phyloP scores from a whole-genome alignment of 345 rosid species.

The Moricandia arvensis region DNA sequence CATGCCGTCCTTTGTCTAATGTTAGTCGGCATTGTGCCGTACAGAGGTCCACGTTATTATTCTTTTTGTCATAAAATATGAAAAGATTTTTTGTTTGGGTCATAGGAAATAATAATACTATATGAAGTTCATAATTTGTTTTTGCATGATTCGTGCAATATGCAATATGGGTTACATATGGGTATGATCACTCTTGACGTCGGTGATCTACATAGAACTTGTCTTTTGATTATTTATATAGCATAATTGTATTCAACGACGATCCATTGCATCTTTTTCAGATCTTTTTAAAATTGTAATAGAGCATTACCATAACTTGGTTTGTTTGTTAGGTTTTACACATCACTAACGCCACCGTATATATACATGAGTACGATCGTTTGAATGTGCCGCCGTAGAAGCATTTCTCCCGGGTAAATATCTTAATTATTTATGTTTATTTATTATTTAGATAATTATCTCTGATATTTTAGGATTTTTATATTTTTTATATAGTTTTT shows the following conservation, averaged over 20 bases:
- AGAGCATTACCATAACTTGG: neutral
- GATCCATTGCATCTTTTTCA: constrained; percentile 4
- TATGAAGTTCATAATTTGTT: constrained; percentile 17
- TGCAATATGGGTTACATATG: constrained; percentile 28
- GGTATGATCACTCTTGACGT: constrained; percentile 13
- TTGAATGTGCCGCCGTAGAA: neutral
- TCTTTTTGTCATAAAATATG: neutral
- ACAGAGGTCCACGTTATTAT: constrained; percentile 33
- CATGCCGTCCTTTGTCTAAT: constrained; percentile 37
- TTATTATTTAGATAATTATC: no score
- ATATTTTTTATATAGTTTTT: no score
- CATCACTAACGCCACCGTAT: neutral
- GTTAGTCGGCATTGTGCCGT: constrained; percentile 32
- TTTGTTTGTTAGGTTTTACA: neutral
- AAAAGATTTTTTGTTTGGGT: neutral
- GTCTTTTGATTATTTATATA: constrained; percentile 11
- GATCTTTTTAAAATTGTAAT: neutral
- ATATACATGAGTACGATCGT: neutral
- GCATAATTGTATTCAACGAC: neutral
- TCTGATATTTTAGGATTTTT: no score
- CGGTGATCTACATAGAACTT: constrained; percentile 28
- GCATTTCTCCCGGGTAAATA: neutral
- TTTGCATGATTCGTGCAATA: constrained; percentile 2
- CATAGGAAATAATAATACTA: neutral
- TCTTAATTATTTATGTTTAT: no score